These are phyloP conservation scores for Syzygium aqueum DNA, from an alignment of 345 rosid species.

Conservation along the genomic window DNA sequence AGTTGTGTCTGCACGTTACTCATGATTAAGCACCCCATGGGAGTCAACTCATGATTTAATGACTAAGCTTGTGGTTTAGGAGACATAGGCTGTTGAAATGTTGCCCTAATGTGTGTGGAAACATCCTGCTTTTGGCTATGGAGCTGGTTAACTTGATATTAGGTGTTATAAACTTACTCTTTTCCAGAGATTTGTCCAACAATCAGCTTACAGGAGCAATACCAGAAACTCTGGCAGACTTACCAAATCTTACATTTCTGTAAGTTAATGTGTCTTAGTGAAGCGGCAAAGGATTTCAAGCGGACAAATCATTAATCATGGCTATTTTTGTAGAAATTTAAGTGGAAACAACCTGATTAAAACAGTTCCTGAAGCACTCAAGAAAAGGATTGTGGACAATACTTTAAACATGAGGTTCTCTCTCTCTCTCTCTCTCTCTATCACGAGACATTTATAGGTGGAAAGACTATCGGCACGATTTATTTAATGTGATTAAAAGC, in stretches of 20 bases:
- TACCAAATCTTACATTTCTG: slow-evolving; percentile 25
- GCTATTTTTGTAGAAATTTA: too few species aligned
- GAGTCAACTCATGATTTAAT: background rate
- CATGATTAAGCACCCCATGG: background rate
- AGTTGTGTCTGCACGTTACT: too few species aligned
- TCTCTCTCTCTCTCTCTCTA: too few species aligned
- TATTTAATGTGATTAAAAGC: background rate
- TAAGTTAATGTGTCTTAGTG: slow-evolving; percentile 12
- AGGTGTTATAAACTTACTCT: background rate
- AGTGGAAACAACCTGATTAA: too few species aligned
- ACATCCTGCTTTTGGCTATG: background rate
- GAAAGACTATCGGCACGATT: background rate
- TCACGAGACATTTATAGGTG: background rate
- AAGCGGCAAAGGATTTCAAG: background rate
- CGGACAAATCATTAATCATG: background rate
- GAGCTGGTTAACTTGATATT: background rate
- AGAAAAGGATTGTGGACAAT: too few species aligned
- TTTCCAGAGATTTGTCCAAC: slow-evolving; percentile 46
- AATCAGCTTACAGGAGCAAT: slow-evolving; percentile 35
- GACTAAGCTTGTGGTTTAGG: background rate
- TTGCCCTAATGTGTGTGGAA: background rate
- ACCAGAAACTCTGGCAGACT: slow-evolving; percentile 18
- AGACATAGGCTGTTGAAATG: background rate
- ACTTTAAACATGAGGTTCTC: too few species aligned
- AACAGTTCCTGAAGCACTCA: too few species aligned